phyloP scores from a whole-genome alignment of 2,329 filamentous ascomycete species.

The Beauveria bassiana region DNA sequence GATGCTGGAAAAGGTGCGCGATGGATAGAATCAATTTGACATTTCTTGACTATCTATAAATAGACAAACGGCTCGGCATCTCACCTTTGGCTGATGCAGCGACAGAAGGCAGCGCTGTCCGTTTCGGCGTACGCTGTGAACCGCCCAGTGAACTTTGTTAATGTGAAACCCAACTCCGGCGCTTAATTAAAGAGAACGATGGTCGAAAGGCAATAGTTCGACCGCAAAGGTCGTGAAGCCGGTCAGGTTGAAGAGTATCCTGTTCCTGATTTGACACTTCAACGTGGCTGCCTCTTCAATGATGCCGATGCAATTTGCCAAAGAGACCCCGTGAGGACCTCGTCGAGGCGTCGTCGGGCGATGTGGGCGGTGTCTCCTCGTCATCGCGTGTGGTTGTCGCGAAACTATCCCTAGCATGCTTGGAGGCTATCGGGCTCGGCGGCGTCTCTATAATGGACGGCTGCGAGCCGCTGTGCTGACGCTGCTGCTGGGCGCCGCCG shows the following conservation, averaged over 20 bases:
- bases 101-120: neutral
- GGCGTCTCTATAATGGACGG: constrained; percentile 8
- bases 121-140: constrained; percentile 6
- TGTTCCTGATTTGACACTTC: too few relatives aligned
- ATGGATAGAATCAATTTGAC: neutral
- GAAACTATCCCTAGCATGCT: constrained; percentile 33
- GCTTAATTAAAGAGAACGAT: neutral
- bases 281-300: neutral
- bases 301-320: constrained; percentile 13
- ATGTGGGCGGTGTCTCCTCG: constrained; percentile 29
- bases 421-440: constrained; percentile 24
- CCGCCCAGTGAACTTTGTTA: neutral
- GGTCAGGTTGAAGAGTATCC: neutral
- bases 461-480: constrained; percentile 10
- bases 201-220: neutral
- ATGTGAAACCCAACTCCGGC: constrained; percentile 4
- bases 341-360: constrained; percentile 24
- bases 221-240: neutral
- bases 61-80: neutral
- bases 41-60: neutral
- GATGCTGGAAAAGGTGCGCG: too few relatives aligned
- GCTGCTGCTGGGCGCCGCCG: constrained; percentile 17
- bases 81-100: neutral
- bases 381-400: constrained; percentile 16
- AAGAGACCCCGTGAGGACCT: constrained; percentile 20